Conservation (phyloP, 768 basidiomycete genomes). For the Termitomyces sp. region DNA sequence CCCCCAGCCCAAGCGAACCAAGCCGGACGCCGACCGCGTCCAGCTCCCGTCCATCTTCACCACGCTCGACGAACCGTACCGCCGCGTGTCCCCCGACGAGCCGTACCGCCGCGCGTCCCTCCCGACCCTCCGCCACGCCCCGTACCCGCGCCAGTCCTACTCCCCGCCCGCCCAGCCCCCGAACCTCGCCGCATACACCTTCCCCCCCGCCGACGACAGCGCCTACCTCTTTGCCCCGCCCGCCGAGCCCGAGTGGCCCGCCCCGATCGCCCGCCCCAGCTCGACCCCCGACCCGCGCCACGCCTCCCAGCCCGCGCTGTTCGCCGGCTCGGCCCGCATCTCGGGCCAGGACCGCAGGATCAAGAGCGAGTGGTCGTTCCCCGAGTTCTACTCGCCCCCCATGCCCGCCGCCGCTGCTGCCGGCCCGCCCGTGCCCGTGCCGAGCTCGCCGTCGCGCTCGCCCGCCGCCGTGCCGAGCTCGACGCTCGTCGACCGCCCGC, state of each 20-base stretch:
- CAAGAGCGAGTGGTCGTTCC: conserved; percentile 72
- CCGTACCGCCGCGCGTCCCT: conserved; percentile 52
- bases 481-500: conserved; percentile 68
- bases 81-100: conserved; percentile 58
- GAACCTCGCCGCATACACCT: conserved; percentile 44
- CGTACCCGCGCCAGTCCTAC: conserved; percentile 37
- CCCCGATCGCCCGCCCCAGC: conserved; percentile 67
- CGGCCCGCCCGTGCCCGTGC: conserved; percentile 34
- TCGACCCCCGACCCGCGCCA: conserved; percentile 38
- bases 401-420: conserved; percentile 42
- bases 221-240: conserved; percentile 43
- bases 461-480: conserved; percentile 45
- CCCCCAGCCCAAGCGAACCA: conserved; percentile 46
- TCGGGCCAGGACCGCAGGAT: conserved; percentile 69
- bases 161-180: conserved; percentile 27
- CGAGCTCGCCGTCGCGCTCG: conserved; percentile 48
- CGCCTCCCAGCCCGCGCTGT: too few relatives aligned
- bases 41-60: conserved; percentile 74
- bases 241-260: conserved; percentile 39
- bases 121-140: conserved; percentile 41
- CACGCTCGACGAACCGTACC: conserved; percentile 57
- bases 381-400: conserved; percentile 47
- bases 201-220: conserved; percentile 42
- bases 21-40: conserved; percentile 43
- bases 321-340: conserved; percentile 55